A percentile compares a stretch with the other conserved stretches of the same genome.
phyloP scores from a whole-genome alignment of 176 grass and related monocot genomes.

The Carex kokanica region DNA sequence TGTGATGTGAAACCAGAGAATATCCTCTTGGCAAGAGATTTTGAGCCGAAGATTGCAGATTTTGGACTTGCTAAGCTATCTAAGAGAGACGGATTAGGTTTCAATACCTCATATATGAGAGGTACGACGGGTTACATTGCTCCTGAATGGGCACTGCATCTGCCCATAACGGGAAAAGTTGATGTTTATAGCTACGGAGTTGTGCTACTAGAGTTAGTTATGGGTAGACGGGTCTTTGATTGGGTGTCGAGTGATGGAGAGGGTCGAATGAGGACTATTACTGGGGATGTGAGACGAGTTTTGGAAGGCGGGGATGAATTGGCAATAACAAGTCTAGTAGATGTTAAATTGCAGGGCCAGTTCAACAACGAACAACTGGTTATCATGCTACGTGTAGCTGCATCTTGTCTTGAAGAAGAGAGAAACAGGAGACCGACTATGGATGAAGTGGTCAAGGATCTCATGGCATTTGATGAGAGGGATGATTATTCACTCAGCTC shows the following conservation, averaged over 20 bases:
- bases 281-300: slow-evolving; percentile 36
- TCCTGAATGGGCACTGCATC: slow-evolving; percentile 51
- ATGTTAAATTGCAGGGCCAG: slow-evolving; percentile 40
- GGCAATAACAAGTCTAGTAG: slow-evolving; percentile 37
- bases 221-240: slow-evolving; percentile 37
- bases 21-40: slow-evolving; percentile 59
- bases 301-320: slow-evolving; percentile 41
- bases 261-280: neutral
- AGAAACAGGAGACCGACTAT: slow-evolving; percentile 53
- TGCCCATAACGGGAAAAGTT: slow-evolving; percentile 46
- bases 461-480: slow-evolving; percentile 41
- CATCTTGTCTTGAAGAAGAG: slow-evolving; percentile 50
- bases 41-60: slow-evolving; percentile 71
- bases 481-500: slow-evolving; percentile 19
- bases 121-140: slow-evolving; percentile 74
- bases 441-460: slow-evolving; percentile 43
- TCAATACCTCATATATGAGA: slow-evolving; percentile 46
- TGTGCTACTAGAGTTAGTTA: slow-evolving; percentile 60
- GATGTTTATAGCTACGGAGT: slow-evolving; percentile 68
- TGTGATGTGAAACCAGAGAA: slow-evolving; percentile 85
- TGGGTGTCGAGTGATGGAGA: slow-evolving; percentile 21
- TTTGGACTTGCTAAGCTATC: slow-evolving; percentile 66
- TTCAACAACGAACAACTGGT: slow-evolving; percentile 52
- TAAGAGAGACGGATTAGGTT: slow-evolving; percentile 37
- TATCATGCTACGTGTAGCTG: slow-evolving; percentile 33